Conservation (phyloP, 495 filamentous ascomycete genomes). For the Aspergillus sparsus region DNA sequence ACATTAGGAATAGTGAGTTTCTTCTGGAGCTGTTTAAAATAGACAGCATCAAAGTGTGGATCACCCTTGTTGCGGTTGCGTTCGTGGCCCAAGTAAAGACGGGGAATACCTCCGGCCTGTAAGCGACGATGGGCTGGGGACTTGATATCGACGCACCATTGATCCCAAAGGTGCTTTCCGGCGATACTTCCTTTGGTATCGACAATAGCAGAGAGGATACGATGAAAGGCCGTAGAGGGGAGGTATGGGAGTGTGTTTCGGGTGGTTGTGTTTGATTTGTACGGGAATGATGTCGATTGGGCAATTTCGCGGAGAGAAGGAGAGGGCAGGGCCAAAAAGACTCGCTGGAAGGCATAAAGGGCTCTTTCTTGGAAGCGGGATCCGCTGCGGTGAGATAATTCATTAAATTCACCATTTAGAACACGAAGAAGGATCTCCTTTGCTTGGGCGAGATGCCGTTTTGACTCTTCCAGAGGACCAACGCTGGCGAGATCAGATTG, state of each 20-base stretch:
- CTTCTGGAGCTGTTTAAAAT: constrained; percentile 28
- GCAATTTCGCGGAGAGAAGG: constrained; percentile 20
- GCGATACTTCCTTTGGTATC: constrained; percentile 44
- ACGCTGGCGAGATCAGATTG: constrained; percentile 3
- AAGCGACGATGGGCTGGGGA: constrained; percentile 27
- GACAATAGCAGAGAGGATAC: constrained; percentile 49
- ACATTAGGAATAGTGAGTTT: constrained; percentile 39
- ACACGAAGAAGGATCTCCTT: constrained; percentile 37
- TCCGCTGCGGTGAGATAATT: constrained; percentile 20
- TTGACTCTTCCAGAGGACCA: not conserved
- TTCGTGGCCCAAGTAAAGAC: constrained; percentile 29
- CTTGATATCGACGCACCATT: constrained; percentile 42
- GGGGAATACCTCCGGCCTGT: constrained; percentile 34
- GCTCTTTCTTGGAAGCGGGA: constrained; percentile 32
- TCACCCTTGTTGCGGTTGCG: constrained; percentile 28
- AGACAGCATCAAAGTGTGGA: constrained; percentile 34
- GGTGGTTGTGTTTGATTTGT: constrained; percentile 11
- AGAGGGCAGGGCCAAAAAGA: constrained; percentile 34
- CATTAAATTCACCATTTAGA: constrained; percentile 38
- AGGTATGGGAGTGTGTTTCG: constrained; percentile 30
- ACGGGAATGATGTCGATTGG: constrained; percentile 21
- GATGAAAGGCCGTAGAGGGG: constrained; percentile 47
- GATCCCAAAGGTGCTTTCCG: constrained; percentile 43
- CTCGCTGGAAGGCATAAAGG: constrained; percentile 30
- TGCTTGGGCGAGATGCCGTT: constrained; percentile 27